A percentile compares a stretch with the other conserved stretches of the same genome.
phyloP scores from a whole-genome alignment of 1,284 basidiomycete genomes.

The Moniliella sp. region DNA sequence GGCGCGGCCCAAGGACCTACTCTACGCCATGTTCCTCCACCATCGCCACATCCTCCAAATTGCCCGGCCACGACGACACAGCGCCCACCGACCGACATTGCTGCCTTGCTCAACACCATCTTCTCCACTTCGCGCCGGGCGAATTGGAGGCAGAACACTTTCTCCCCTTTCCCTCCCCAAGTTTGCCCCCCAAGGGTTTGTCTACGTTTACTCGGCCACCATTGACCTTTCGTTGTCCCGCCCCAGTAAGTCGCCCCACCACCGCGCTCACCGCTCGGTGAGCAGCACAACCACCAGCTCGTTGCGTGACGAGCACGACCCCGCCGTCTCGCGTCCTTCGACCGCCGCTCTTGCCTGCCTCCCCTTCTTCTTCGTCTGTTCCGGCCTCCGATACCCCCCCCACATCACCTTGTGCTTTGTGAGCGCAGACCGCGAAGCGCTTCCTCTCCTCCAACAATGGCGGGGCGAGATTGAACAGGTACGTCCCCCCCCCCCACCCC shows the following conservation, averaged over 20 bases:
- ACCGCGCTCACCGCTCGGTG: no score
- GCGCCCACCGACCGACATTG: slow-evolving; percentile 54
- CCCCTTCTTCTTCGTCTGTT: no score
- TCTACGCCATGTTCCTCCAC: slow-evolving; percentile 69
- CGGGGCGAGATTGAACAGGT: neutral
- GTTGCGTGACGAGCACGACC: no score
- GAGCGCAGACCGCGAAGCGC: slow-evolving; percentile 19
- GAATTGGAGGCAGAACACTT: slow-evolving; percentile 53
- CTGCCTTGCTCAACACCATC: slow-evolving; percentile 37
- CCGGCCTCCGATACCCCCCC: no score
- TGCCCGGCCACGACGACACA: slow-evolving; percentile 70
- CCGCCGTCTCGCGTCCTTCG: no score
- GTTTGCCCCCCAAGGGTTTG: slow-evolving; percentile 70
- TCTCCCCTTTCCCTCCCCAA: slow-evolving; percentile 90
- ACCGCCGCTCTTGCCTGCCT: no score
- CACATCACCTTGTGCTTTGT: no score
- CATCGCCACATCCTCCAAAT: slow-evolving; percentile 62
- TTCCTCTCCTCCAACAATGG: slow-evolving; percentile 2
- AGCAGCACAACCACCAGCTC: no score
- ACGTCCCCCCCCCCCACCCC: no score
- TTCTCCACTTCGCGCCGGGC: slow-evolving; percentile 40
- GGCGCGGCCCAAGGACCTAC: slow-evolving; percentile 49
- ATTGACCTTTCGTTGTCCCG: slow-evolving; percentile 31
- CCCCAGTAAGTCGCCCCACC: no score
- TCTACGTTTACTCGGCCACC: slow-evolving; percentile 75